Evolutionary conservation across 2,329 filamentous ascomycete species (phyloP), one percentile per base, ranked within the genome.

Genomic region (Colletotrichum sp.): DNA sequence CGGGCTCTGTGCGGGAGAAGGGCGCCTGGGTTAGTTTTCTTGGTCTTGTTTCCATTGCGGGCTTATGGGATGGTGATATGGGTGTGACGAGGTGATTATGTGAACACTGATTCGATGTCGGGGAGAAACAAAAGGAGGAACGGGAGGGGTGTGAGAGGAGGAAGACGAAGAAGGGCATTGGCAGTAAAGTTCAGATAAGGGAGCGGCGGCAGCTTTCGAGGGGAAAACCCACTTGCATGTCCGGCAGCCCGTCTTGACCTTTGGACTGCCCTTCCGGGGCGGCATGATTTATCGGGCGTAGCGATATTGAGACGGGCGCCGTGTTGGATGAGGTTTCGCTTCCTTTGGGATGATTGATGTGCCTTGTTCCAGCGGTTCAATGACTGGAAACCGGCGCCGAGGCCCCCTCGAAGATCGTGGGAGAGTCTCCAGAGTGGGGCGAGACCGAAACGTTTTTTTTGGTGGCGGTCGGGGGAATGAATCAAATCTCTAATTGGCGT

Each of bases 151-250:
- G 39, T 48, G 16, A 26, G 16, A 12, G 16, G 13, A n/a, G 0
- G 18, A 18, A 26, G n/a, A 18, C 1, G 18, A 18, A 26, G n/a
- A 18, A 28, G 18, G 16, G 9, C 26, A 18, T 60, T n/a, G 57
- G 57, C 30, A 60, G 30, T 48, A 48, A 48, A 12, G 39, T n/a
- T 48, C 39, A 48, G 39, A 4, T 55, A 14, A 36, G 18, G 36
- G 36, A 48, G 52, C 24, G 48, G 63, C 63, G 24, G 30, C 26
- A 39, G 16, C n/a, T 21, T 48, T 48, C 39, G 39, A 48, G 39
- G 30, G 12, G 61, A 13, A 65, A 64, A 87, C 88, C 77, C 79
- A 89, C 88, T 90, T 90, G 88, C 89, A 91, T 67, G 89, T 90
- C 70, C 89, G 83, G 80, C 89, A 91, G 14, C 89, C 89, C 7